Conservation (phyloP, 495 filamentous ascomycete genomes). For the Penicillium lividum region DNA sequence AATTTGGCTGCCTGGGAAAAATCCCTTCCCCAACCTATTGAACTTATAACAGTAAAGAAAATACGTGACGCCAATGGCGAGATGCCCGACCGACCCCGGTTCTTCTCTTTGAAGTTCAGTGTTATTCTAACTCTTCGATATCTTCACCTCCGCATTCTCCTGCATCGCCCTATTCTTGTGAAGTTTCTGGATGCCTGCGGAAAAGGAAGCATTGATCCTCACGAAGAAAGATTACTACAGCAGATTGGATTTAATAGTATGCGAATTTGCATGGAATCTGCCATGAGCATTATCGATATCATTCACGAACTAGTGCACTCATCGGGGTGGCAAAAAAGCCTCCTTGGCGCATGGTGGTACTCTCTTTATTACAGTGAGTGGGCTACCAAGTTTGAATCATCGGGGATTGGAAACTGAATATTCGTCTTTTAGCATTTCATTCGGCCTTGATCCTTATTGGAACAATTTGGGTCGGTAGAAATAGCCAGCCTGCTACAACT, state of each 20-base stretch:
- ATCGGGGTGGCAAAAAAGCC: conserved; percentile 23
- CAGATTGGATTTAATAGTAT: conserved; percentile 41
- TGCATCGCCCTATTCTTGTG: conserved; percentile 42
- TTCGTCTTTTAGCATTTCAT: not conserved
- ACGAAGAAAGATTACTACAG: conserved; percentile 25
- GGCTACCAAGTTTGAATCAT: not conserved
- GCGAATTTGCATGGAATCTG: conserved; percentile 37
- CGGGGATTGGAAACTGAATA: not conserved
- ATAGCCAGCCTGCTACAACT: not conserved
- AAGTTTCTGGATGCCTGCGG: conserved; percentile 34
- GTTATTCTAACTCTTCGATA: conserved; percentile 41
- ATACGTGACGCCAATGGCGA: not conserved
- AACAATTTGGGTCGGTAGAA: not conserved
- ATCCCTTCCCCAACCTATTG: not conserved
- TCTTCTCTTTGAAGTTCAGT: conserved; percentile 21
- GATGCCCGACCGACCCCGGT: not conserved
- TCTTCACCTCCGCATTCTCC: conserved; percentile 35
- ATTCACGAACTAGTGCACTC: conserved; percentile 30
- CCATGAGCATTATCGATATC: conserved; percentile 39
- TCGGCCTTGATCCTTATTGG: not conserved
- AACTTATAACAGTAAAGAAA: not conserved
- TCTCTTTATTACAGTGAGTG: conserved; percentile 42
- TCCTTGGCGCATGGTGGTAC: conserved; percentile 46
- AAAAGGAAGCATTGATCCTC: conserved; percentile 27
- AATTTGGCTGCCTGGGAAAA: not conserved